Evolutionary conservation across 257 asterid species (phyloP), one percentile per base, ranked within the genome.

Genomic region (Solanum arcanum): DNA sequence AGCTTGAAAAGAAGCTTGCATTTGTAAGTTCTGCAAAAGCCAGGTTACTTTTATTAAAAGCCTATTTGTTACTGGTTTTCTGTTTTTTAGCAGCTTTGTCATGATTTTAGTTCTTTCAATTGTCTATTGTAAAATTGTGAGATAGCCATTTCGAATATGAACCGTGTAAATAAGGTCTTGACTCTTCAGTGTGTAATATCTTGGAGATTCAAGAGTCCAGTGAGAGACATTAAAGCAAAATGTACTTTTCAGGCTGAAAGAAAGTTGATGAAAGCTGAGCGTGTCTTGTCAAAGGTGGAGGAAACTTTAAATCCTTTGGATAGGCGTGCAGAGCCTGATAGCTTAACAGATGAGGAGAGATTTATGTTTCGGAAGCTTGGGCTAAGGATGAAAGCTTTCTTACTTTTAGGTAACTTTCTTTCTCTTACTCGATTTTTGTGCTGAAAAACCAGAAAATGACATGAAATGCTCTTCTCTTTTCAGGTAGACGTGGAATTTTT

Each of bases 281-380:
- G 92, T 88, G 93, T 94, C 66, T 91, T 97, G 86, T 90, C 95
- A 84, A 97, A 97, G 90, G 98, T 96, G 89, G 99, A 97, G 90
- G 93, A 89, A 88, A 91, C 89, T 84, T 90, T 97, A 85, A 85
- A 88, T 92, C 99, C 99, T 10, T 92, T 93, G 20, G 96, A 94
- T 78, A 91, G 64, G 83, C 87, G 87, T 80, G 93, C 94, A 88
- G 98, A 97, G 33, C 95, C 92, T 6, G 93, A 93, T 75, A 92
- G 92, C 92, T 90, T 97, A 88, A 94, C 95, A 5, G 98, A 96
- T 84, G 99, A 97, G 89, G 98, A 97, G 91, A 91, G 99, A 90
- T 97, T 93, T 90, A 97, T 97, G 99, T 96, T 96, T 89, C 92
- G 99, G 91, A 97, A 95, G 94, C 98, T 97, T 90, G 99, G 99